Evolutionary conservation across 1,284 basidiomycete species (phyloP).

Genomic region (Apiotrichum laibachii): DNA sequence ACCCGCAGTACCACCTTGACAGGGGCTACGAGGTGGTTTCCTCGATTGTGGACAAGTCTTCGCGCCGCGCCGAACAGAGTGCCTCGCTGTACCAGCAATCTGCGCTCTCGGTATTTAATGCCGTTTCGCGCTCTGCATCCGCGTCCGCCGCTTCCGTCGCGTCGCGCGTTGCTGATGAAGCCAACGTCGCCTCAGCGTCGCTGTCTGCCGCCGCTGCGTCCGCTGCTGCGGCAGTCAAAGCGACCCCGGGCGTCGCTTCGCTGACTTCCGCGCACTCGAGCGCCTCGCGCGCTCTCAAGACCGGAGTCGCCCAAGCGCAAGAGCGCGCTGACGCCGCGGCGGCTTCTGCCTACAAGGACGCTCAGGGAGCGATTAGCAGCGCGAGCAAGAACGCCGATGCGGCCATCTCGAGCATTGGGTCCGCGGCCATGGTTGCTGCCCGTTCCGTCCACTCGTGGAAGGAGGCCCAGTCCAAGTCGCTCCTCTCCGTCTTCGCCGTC

Average conservation of each 20-base stretch:
- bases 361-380: conserved; percentile 47
- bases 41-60: conserved; percentile 38
- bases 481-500: conserved; percentile 28
- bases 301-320: conserved; percentile 47
- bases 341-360: conserved; percentile 39
- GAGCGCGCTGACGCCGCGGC: conserved; percentile 44
- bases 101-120: conserved; percentile 37
- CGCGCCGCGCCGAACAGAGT: conserved; percentile 23
- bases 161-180: conserved; percentile 17
- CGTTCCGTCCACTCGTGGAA: conserved; percentile 50
- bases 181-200: conserved; percentile 26
- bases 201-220: conserved; percentile 42
- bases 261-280: conserved; percentile 38
- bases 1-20: conserved; percentile 50
- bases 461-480: conserved; percentile 22
- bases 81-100: conserved; percentile 16
- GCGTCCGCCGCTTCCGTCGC: conserved; percentile 7
- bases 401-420: conserved; percentile 36
- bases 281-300: conserved; percentile 43
- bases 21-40: neutral
- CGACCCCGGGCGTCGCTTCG: conserved; percentile 37
- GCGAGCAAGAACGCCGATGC: conserved; percentile 33
- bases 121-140: conserved; percentile 31
- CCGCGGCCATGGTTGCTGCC: conserved; percentile 31
- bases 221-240: conserved; percentile 35